Evolutionary conservation across 345 rosid species (phyloP).

Genomic region (Melastoma malabathricum): DNA sequence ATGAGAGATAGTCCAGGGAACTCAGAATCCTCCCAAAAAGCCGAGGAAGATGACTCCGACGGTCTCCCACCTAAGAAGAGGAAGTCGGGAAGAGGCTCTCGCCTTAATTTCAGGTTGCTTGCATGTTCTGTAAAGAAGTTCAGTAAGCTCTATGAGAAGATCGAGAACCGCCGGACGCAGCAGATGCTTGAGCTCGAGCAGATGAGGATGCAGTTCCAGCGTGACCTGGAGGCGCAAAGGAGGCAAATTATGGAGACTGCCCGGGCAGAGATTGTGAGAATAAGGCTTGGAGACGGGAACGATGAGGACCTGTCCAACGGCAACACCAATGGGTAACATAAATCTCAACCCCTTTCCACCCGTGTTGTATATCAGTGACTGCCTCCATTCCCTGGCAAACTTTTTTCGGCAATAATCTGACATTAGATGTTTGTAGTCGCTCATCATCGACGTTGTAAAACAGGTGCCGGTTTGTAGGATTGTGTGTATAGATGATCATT

Average conservation of each 20-base stretch:
- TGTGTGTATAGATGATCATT: too few species aligned
- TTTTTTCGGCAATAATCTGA: too few species aligned
- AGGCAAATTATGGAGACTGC: conserved; percentile 81
- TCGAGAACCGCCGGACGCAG: conserved; percentile 66
- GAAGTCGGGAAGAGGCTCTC: conserved; percentile 34
- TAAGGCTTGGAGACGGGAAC: conserved; percentile 28
- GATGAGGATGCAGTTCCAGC: conserved; percentile 88
- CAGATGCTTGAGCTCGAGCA: conserved; percentile 86
- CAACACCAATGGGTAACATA: conserved; percentile 41
- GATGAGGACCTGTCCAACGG: conserved; percentile 46
- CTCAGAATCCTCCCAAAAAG: conserved; percentile 38
- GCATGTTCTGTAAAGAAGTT: conserved; percentile 82
- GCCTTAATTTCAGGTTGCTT: conserved; percentile 39
- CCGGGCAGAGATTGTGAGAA: conserved; percentile 64
- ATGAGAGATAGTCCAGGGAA: conserved; percentile 88
- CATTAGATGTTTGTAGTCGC: too few species aligned
- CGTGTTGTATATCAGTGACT: too few species aligned
- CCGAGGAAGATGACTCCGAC: conserved; percentile 46
- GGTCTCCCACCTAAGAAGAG: conserved; percentile 78
- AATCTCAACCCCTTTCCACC: too few species aligned
- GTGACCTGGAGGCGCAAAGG: conserved; percentile 84
- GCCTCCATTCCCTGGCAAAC: too few species aligned
- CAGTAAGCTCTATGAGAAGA: conserved; percentile 80
- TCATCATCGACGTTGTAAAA: too few species aligned
- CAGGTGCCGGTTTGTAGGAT: too few species aligned